phyloP scores from a whole-genome alignment of 495 filamentous ascomycete genomes.

The Choiromyces venosus region DNA sequence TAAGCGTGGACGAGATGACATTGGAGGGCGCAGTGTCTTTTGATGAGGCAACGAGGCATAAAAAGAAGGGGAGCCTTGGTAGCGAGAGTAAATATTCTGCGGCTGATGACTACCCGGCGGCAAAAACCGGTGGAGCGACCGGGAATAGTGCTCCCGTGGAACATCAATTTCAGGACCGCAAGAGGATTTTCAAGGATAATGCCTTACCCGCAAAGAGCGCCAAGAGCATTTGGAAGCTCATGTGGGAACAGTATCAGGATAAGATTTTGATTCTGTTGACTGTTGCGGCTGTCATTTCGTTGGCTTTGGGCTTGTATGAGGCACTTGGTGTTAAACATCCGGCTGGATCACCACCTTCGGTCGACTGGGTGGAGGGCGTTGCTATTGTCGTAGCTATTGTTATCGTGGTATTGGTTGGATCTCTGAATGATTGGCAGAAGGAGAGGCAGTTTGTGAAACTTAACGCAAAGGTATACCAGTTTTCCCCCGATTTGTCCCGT shows the following conservation, averaged over 20 bases:
- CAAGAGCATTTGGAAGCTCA: constrained; percentile 63
- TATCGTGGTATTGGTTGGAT: constrained; percentile 69
- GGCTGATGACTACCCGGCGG: constrained; percentile 14
- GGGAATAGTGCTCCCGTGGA: constrained; percentile 20
- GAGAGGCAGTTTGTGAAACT: constrained; percentile 73
- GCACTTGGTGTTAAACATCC: constrained; percentile 49
- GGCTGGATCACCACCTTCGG: constrained; percentile 43
- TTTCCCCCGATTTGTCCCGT: not conserved
- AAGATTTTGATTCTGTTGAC: constrained; percentile 73
- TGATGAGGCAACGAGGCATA: constrained; percentile 51
- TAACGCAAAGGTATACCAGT: constrained; percentile 55
- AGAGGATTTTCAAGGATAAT: constrained; percentile 69
- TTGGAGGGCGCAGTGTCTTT: constrained; percentile 57
- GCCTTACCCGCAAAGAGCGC: constrained; percentile 67
- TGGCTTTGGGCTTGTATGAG: constrained; percentile 69
- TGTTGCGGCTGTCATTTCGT: constrained; percentile 64
- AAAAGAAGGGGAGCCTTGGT: constrained; percentile 24
- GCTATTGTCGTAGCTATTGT: constrained; percentile 71
- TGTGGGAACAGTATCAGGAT: constrained; percentile 85
- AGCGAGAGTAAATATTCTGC: not conserved
- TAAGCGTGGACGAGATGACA: constrained; percentile 61
- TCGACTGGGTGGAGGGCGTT: constrained; percentile 77
- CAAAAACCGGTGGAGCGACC: not conserved
- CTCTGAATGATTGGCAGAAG: constrained; percentile 72
- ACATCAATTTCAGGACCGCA: constrained; percentile 56